These are phyloP conservation scores for Oryza glaberrima DNA, from an alignment of 176 grass and related monocot species.

Conservation along the genomic window DNA sequence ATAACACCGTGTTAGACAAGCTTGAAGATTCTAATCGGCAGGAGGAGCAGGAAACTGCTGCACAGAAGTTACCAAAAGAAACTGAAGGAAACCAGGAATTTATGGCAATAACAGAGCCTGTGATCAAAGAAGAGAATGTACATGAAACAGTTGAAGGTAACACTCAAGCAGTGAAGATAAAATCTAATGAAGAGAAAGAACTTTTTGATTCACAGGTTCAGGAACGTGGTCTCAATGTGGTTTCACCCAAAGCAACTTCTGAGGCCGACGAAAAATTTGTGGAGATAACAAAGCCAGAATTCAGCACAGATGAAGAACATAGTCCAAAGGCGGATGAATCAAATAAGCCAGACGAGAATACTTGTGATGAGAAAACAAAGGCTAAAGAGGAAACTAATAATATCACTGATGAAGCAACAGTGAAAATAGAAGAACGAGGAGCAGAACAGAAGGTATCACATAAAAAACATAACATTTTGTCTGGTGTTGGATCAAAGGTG, in stretches of 20 bases:
- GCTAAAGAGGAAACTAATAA: slow-evolving; percentile 50
- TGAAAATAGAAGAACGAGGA: slow-evolving; percentile 54
- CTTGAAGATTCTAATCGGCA: slow-evolving; percentile 36
- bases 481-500: slow-evolving; percentile 86
- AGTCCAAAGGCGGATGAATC: slow-evolving; percentile 42
- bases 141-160: slow-evolving; percentile 29
- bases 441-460: slow-evolving; percentile 52
- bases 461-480: slow-evolving; percentile 80
- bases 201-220: slow-evolving; percentile 41
- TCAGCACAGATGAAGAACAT: slow-evolving; percentile 45
- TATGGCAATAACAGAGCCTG: slow-evolving; percentile 30
- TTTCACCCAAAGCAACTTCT: slow-evolving; percentile 41
- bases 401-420: slow-evolving; percentile 23
- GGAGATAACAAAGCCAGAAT: slow-evolving; percentile 36
- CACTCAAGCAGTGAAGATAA: slow-evolving; percentile 33
- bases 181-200: slow-evolving; percentile 39
- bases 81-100: slow-evolving; percentile 32
- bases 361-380: slow-evolving; percentile 49
- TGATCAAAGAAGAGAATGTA: slow-evolving; percentile 43
- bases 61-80: slow-evolving; percentile 28
- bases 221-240: slow-evolving; percentile 34
- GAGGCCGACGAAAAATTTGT: slow-evolving; percentile 40
- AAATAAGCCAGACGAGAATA: slow-evolving; percentile 44
- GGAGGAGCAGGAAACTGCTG: slow-evolving; percentile 28
- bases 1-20: slow-evolving; percentile 28